Evolutionary conservation across 2,329 filamentous ascomycete genomes (phyloP), one percentile per base, ranked within the genome.

Genomic region (Stylonectria norvegica): DNA sequence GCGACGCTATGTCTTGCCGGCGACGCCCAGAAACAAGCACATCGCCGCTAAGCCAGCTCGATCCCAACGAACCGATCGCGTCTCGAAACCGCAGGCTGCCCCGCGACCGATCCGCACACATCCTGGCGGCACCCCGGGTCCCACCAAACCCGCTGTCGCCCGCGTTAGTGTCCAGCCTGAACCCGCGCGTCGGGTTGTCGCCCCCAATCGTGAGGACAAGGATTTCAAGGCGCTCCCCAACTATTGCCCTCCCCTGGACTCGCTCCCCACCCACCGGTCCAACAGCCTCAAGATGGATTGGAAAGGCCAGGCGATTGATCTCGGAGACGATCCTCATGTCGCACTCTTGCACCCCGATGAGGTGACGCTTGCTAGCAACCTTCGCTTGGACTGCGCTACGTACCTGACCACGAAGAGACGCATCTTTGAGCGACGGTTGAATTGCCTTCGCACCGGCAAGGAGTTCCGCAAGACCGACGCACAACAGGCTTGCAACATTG

Each of bases 401-500:
- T 97, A 96, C 59, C 75, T 97, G 17, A 90, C 86, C 44, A 93
- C 86, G 72, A 97, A 96, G 75, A 83, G 91, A 43, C 84, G 89
- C 45, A 91, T 97, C 59, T 97, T 97, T 63, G 73, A 84, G 39
- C 81, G 81, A 35, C 81, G 87, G 28, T 76, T 91, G 22, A 78
- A 85, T 36, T 79, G 77, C 44, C 78, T 82, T 2, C 68, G 71
- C 40, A 81, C 79, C 23, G 77, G 78, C 60, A 93, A 94, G 65
- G 86, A 90, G 57, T 96, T 95, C 64, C 83, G 88, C 62, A 95
- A 95, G 76, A 97, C 91, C 1, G 88, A 95, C 61, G 89, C 89
- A 5, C 91, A 97, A 64, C 87, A 95, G 63, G 89, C 88, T n/a
- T 95, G 89, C 76, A 94, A 94, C 71, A 95, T 96, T 49, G 91